Evolutionary conservation across 495 filamentous ascomycete species (phyloP), one percentile per base, ranked within the genome.

Genomic region (Umbilicaria muhlenbergii): DNA sequence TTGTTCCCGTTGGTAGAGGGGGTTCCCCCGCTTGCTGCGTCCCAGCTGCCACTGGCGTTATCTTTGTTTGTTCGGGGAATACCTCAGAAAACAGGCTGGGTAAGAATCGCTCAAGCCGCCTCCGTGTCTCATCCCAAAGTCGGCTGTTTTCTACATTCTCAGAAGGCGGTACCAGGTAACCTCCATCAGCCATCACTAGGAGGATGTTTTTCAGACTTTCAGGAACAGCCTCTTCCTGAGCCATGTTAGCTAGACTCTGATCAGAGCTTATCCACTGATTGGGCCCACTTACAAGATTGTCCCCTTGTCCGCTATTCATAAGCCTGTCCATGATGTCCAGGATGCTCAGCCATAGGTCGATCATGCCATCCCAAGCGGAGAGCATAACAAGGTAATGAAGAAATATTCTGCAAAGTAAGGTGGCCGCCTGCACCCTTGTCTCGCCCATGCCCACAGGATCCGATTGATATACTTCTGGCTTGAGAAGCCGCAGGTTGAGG

Each of bases 151-250:
- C 56, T 55, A 62, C 65, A 33, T 77, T 69, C 54, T 72, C 61
- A 48, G 75, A 75, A 5, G 86, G 81, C 10, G 82, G 73, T 0
- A 84, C 78, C 6, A 99, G 74, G 51, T 85, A 88, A 24, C 84
- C 88, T 34, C 80, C 86, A 56, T 77, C 86, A 2, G 85, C 76
- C 91, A 99, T 96, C 51, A 99, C 89, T 12, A 96, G 70, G 12
- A 99, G 68, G 41, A 96, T 86, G 48, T 99, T 99, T 63, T 96
- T 99, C 47, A 99, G 64, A 51, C 81, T 86, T 58, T 99, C 92
- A 4, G 87, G 85, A 3, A 99, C 85, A 24, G 91, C 88, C 67
- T 96, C 89, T 61, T 93, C 86, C 81, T 89, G 50, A 43, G 52
- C 8, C 24, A 34, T 33, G 12, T 28, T 7, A 28, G 24, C 24